Base-by-base conservation (phyloP, 371 early-diverging fungal species). In the Mucor lusitanicus region DNA sequence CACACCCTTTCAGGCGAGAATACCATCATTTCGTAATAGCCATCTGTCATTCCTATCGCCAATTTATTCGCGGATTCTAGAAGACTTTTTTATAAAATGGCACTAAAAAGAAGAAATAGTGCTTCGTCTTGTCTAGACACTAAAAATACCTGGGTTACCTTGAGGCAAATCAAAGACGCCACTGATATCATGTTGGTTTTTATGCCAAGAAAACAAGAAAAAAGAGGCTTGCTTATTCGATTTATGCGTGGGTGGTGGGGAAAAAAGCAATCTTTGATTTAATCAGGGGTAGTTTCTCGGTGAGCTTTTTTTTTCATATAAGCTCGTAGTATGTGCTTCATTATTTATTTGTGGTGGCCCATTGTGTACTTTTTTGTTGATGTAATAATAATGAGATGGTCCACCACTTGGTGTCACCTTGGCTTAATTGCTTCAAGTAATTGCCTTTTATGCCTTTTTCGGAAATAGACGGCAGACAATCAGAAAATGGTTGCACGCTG, bases 181-280 rank as follows among this genome's bases (percentile, higher is more conserved):
- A 50, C 23, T 50, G 25, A 50, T 50, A 50, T 50, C 23, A 25
- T 50, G 50, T 25, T 50, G 8, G 21, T 23, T 7, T 50, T 50
- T 50, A 50, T 44, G 50, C 50, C 50, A 50, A 50, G 50, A 50
- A 50, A 23, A 21, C 50, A 50, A 50, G n/a, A 50, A 50, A 21
- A 9, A 50, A 25, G 7, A 44, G 44, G 44, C 6, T 50, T 3
- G 7, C 23, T 19, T 12, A 50, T 50, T 37, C 37, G 37, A 37
- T 37, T 37, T 11, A 13, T 37, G 37, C 37, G 13, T 33, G 12
- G 37, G 13, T 37, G 37, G 23, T 25, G 25, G 50, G 50, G 23
- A 12, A 50, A 50, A 50, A 48, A 2, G 19, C 44, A 23, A 50
- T 50, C 12, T 23, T 50, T 19, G 21, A 50, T 23, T 11, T 50